A percentile compares a stretch with the other conserved stretches of the same genome.
These are phyloP conservation scores for Dimocarpus longan DNA, from an alignment of 345 rosid species.

Conservation along the genomic window DNA sequence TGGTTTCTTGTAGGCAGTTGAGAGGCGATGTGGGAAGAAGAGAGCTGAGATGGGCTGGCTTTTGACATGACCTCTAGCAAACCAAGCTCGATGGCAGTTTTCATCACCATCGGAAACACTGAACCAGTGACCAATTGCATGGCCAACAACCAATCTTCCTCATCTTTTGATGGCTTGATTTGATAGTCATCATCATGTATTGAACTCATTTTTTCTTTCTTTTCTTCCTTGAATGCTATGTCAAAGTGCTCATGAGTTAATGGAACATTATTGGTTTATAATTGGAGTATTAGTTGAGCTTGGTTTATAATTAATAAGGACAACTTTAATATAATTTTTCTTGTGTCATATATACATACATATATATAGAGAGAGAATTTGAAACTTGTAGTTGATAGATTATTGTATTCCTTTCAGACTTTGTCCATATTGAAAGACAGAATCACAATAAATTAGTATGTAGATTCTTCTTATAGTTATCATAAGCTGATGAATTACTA, in stretches of 20 bases:
- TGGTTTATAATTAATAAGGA: too few relatives aligned
- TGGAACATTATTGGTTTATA: background rate
- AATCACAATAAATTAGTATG: too few relatives aligned
- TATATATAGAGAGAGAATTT: too few relatives aligned
- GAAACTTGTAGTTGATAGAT: too few relatives aligned
- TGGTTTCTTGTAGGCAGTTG: conserved; percentile 26
- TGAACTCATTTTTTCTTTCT: background rate
- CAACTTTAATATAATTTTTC: too few relatives aligned
- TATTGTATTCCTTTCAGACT: too few relatives aligned
- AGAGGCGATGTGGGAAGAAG: conserved; percentile 33
- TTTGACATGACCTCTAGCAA: conserved; percentile 33
- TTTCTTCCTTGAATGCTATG: background rate
- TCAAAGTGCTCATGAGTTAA: too few relatives aligned
- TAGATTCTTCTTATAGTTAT: too few relatives aligned
- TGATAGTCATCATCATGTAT: background rate
- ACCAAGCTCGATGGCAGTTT: conserved; percentile 30
- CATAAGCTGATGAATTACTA: too few relatives aligned
- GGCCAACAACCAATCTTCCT: conserved; percentile 19
- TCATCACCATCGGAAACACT: conserved; percentile 29
- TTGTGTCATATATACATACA: too few relatives aligned
- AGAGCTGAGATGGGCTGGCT: conserved; percentile 23
- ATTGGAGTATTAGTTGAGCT: background rate
- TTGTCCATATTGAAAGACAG: too few relatives aligned
- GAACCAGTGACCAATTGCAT: conserved; percentile 20
- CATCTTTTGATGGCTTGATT: background rate